Evolutionary conservation across 192 early-diverging fungal genomes (phyloP).

Genomic region (Coemansia sp.): DNA sequence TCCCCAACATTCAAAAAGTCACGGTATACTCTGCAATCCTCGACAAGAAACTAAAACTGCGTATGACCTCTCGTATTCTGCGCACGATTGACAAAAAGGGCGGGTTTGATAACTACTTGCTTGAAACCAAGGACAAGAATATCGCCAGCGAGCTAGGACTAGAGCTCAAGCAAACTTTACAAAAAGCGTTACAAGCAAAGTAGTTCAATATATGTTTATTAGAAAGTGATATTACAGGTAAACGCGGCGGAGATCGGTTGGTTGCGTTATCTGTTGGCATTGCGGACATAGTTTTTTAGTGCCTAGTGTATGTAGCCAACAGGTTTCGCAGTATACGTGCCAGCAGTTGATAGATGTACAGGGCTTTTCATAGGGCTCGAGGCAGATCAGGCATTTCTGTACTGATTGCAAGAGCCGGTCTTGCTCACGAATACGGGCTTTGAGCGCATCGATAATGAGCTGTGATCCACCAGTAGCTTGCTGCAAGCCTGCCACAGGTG

Average conservation of each 20-base stretch:
- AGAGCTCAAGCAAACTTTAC: slow-evolving; percentile 59
- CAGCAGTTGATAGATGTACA: slow-evolving; percentile 81
- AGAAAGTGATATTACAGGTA: slow-evolving; percentile 64
- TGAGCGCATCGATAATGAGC: slow-evolving; percentile 82
- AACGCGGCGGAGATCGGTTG: slow-evolving; percentile 77
- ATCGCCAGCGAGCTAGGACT: slow-evolving; percentile 63
- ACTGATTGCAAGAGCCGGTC: slow-evolving; percentile 54
- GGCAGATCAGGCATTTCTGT: slow-evolving; percentile 78
- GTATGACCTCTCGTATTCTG: slow-evolving; percentile 69
- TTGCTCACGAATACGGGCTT: slow-evolving; percentile 69
- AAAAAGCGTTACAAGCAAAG: slow-evolving; percentile 1
- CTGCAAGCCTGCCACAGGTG: neutral
- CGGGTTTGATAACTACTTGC: slow-evolving; percentile 75
- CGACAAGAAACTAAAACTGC: slow-evolving; percentile 59
- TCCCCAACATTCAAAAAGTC: slow-evolving; percentile 75
- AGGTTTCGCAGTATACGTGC: slow-evolving; percentile 91
- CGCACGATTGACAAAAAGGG: slow-evolving; percentile 85
- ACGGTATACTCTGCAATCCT: slow-evolving; percentile 69
- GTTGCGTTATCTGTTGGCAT: slow-evolving; percentile 83
- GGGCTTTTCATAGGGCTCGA: slow-evolving; percentile 72
- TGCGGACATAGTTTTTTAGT: slow-evolving; percentile 91
- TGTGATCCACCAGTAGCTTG: slow-evolving; percentile 27
- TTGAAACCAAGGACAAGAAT: slow-evolving; percentile 69
- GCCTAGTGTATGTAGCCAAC: slow-evolving; percentile 84
- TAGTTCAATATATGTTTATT: neutral